These are phyloP conservation scores for Ananas comosus DNA, from an alignment of 176 grass and related monocot species.

Conservation along the genomic window DNA sequence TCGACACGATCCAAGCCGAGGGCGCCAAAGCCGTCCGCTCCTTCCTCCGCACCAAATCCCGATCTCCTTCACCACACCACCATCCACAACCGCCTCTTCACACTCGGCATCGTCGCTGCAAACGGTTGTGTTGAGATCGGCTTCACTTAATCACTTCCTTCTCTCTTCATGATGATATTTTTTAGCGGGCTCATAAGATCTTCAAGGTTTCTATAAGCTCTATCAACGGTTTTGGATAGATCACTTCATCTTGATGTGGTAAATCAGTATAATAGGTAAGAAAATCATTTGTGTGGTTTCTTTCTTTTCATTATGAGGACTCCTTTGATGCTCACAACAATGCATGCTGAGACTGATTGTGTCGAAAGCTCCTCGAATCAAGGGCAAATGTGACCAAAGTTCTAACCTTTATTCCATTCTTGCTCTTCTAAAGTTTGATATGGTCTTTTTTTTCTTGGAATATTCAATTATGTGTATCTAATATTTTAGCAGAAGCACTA, in stretches of 20 bases:
- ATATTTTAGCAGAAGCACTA: too few relatives aligned
- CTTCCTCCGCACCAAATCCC: constrained; percentile 40
- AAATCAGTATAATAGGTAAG: constrained; percentile 71
- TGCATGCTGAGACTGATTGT: constrained; percentile 87
- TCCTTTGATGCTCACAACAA: constrained; percentile 85
- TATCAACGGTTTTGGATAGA: constrained; percentile 1
- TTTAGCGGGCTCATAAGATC: too few relatives aligned
- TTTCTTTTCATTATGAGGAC: constrained; percentile 37
- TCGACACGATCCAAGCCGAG: constrained; percentile 64
- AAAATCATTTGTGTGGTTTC: constrained; percentile 5
- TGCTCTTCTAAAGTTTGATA: neutral
- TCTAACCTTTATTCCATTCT: too few relatives aligned
- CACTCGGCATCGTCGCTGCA: constrained; percentile 78
- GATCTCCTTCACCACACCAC: constrained; percentile 48
- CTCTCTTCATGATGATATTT: neutral
- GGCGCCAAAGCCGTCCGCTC: constrained; percentile 46
- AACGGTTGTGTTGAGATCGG: constrained; percentile 71
- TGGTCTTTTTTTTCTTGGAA: neutral
- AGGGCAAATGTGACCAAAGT: constrained; percentile 70
- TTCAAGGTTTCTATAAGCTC: constrained; percentile 4
- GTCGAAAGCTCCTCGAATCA: constrained; percentile 66
- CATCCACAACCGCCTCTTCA: constrained; percentile 77
- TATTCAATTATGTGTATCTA: neutral
- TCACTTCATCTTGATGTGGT: constrained; percentile 69
- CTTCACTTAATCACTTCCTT: neutral